A percentile compares a stretch with the other conserved stretches of the same genome.
phyloP scores from a whole-genome alignment of 2,329 filamentous ascomycete genomes.

The Pseudogymnoascus sp. region DNA sequence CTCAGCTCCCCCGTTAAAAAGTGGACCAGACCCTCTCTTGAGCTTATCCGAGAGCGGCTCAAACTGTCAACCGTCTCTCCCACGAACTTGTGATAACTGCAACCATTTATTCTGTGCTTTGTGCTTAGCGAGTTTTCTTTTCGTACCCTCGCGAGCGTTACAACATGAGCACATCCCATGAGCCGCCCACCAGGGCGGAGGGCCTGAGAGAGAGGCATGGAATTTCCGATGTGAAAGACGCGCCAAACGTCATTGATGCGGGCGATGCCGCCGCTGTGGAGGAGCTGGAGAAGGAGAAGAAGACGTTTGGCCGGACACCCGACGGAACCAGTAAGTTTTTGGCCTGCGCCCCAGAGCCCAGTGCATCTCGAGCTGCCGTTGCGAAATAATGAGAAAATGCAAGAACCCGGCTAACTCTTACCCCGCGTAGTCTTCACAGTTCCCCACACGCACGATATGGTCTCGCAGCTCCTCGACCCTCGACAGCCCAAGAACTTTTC shows the following conservation, averaged over 20 bases:
- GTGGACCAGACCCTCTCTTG: neutral
- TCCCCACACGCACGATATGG: conserved; percentile 96
- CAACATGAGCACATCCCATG: conserved; percentile 7
- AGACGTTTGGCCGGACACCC: conserved; percentile 85
- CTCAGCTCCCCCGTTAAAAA: conserved; percentile 5
- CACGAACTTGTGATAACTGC: conserved; percentile 4
- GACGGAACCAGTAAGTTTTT: conserved; percentile 73
- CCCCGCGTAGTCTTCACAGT: conserved; percentile 74
- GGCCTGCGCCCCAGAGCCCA: neutral
- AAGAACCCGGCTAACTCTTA: conserved; percentile 7
- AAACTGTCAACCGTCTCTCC: conserved; percentile 1
- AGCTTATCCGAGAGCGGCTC: conserved; percentile 8
- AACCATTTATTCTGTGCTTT: conserved; percentile 4
- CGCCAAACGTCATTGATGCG: neutral
- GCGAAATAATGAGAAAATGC: conserved; percentile 10
- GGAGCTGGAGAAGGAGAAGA: conserved; percentile 47
- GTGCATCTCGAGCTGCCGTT: neutral
- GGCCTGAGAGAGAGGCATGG: conserved; percentile 3
- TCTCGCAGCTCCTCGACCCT: conserved; percentile 90
- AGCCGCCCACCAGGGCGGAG: conserved; percentile 8
- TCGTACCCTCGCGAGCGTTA: neutral
- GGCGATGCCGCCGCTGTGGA: conserved; percentile 17
- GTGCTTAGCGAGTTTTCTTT: conserved; percentile 7
- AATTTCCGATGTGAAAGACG: neutral
- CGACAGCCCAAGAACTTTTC: conserved; percentile 92